Base-by-base conservation (phyloP, 148 eudicot genomes). In the Nepenthes mirabilis region DNA sequence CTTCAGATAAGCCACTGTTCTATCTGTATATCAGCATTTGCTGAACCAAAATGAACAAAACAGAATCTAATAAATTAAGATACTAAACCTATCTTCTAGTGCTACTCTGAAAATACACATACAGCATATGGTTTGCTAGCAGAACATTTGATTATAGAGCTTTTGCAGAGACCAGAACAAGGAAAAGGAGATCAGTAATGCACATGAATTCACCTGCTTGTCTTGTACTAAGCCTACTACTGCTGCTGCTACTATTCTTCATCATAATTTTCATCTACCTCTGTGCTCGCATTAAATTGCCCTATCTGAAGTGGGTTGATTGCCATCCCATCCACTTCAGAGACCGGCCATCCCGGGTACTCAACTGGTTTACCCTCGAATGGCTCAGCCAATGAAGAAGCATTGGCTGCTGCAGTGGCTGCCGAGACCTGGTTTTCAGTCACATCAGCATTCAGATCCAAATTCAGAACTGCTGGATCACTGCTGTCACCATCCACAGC, bases 211-310 rank as follows among this genome's bases (percentile, higher is more conserved):
- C 23, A 23, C 23, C 23, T 23, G 23, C 23, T 23, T 40, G 45
- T 40, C 45, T 40, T 8, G 8, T 8, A 40, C 45, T 40, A 3
- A 8, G 0, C 45, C 45, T 40, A 40, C 45, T 23, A 23, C 23
- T 23, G 23, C 23, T 23, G 23, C 23, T 23, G 23, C 23, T 23
- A 23, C 23, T 23, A 23, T 45, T 84, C 97, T 69, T 84, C 97
- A 56, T 87, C 97, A 11, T 90, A 87, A 65, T 90, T 86, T 14
- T 90, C 94, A 1, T 90, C 97, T 33, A 84, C 95, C 33, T 84
- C 91, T 77, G 77, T 37, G 57, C 71, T 75, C 32, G 83, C 72
- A 73, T 74, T 79, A 52, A 84, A 72, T 43, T 80, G 87, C 13
- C 86, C 85, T 48, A 90, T 56, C 57, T 83, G 78, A 81, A 72